Conservation (phyloP, 2,329 filamentous ascomycete genomes). For the Aspergillus luchuensis region DNA sequence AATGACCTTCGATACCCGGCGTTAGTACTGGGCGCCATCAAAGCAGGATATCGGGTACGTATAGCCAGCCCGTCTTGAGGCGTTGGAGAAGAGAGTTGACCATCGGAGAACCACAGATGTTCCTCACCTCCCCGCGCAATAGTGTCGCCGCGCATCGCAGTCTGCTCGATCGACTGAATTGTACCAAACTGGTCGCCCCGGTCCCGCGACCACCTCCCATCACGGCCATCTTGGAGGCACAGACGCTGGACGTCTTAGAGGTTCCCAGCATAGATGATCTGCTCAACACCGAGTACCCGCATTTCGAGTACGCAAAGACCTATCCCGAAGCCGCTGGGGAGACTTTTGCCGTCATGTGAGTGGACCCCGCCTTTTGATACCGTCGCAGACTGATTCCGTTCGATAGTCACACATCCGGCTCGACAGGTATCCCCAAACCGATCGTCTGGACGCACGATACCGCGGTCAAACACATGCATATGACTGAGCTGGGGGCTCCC, state of each 20-base stretch:
- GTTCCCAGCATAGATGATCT: slow-evolving; percentile 35
- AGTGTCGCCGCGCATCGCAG: slow-evolving; percentile 35
- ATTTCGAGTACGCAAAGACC: slow-evolving; percentile 25
- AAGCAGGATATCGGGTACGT: slow-evolving; percentile 35
- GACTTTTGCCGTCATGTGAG: slow-evolving; percentile 30
- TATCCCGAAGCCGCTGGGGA: slow-evolving; percentile 37
- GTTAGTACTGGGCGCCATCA: slow-evolving; percentile 42
- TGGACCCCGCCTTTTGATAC: too few species aligned
- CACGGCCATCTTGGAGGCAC: slow-evolving; percentile 24
- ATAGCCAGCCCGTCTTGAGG: too few species aligned
- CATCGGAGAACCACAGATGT: slow-evolving; percentile 24
- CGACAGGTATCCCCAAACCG: slow-evolving; percentile 42
- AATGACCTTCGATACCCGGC: slow-evolving; percentile 45
- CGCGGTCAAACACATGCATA: slow-evolving; percentile 13
- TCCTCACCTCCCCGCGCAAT: slow-evolving; percentile 44
- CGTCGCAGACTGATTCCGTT: too few species aligned
- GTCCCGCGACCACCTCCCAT: slow-evolving; percentile 25
- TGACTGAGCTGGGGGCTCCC: slow-evolving; percentile 16
- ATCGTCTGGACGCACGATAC: slow-evolving; percentile 32
- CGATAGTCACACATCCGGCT: slow-evolving; percentile 36
- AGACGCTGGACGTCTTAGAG: slow-evolving; percentile 24
- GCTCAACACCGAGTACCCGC: slow-evolving; percentile 19
- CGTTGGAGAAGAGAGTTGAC: neutral
- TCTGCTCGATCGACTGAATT: slow-evolving; percentile 33
- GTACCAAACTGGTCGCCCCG: slow-evolving; percentile 32